Percentiles rank a stretch among this genome's conserved stretches.
Evolutionary conservation across 139 green algal species (phyloP).

Genomic region (Chlamydomonas asymmetrica): DNA sequence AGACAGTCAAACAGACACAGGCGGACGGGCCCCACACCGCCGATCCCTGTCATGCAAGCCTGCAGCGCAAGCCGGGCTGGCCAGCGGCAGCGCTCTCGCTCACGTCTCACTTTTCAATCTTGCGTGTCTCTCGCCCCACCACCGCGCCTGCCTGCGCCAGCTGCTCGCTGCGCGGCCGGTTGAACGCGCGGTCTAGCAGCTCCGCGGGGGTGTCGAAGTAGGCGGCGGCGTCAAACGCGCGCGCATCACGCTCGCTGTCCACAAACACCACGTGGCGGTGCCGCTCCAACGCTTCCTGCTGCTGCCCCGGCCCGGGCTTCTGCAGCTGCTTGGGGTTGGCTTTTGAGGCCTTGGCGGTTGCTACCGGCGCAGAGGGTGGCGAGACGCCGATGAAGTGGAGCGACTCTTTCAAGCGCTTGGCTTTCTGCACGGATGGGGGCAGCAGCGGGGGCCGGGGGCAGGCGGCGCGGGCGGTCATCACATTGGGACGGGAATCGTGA

Average conservation of each 20-base stretch:
- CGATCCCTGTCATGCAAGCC: neutral
- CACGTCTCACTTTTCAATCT: constrained; percentile 36
- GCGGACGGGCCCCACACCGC: neutral
- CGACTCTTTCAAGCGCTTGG: constrained; percentile 67
- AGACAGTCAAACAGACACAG: neutral
- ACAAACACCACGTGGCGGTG: constrained; percentile 46
- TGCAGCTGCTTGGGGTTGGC: neutral
- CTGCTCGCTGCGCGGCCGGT: constrained; percentile 66
- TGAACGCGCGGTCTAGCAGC: constrained; percentile 78
- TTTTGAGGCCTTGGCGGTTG: neutral
- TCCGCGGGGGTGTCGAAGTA: constrained; percentile 82
- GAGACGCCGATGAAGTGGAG: constrained; percentile 86
- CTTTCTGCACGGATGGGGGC: constrained; percentile 80
- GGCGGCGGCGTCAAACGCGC: constrained; percentile 69
- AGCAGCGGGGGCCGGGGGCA: too few relatives aligned
- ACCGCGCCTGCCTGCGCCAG: constrained; percentile 15
- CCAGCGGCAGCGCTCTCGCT: neutral
- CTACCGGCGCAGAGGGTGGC: neutral
- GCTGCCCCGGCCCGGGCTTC: neutral
- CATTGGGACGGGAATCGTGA: too few relatives aligned
- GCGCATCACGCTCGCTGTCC: constrained; percentile 36
- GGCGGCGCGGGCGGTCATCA: too few relatives aligned
- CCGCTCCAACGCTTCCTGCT: neutral
- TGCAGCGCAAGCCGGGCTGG: too few relatives aligned
- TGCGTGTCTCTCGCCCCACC: neutral